Conservation (phyloP, 2,329 filamentous ascomycete genomes). For the Amphichorda felina region DNA sequence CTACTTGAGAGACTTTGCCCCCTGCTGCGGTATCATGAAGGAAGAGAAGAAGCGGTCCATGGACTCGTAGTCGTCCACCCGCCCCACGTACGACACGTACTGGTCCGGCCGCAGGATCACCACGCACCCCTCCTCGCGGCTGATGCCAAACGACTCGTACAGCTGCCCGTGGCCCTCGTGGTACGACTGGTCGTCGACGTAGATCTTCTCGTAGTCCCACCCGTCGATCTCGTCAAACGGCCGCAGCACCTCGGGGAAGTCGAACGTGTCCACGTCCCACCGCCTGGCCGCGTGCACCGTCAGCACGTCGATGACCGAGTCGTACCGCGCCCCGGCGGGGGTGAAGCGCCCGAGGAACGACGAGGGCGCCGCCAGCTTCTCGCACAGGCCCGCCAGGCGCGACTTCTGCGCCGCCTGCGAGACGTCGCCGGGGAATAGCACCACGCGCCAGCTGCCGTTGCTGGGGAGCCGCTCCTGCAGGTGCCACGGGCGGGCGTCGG, state of each 20-base stretch:
- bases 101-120: constrained; percentile 12
- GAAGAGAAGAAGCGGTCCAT: constrained; percentile 2
- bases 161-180: constrained; percentile 32
- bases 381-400: constrained; percentile 34
- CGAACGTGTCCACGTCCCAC: constrained; percentile 33
- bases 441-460: constrained; percentile 46
- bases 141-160: constrained; percentile 28
- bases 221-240: constrained; percentile 32
- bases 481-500: constrained; percentile 42
- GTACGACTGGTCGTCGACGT: constrained; percentile 40
- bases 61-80: constrained; percentile 1
- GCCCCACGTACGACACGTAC: constrained; percentile 4
- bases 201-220: constrained; percentile 45
- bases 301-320: constrained; percentile 41
- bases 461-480: constrained; percentile 42
- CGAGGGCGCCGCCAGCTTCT: constrained; percentile 17
- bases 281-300: constrained; percentile 46
- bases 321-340: constrained; percentile 1
- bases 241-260: constrained; percentile 36
- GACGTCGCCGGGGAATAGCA: constrained; percentile 52
- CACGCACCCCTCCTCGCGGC: constrained; percentile 18
- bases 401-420: constrained; percentile 25
- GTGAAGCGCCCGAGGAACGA: constrained; percentile 5
- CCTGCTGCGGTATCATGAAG: constrained; percentile 1
- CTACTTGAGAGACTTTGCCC: too few relatives aligned